Conservation (phyloP, 2,329 filamentous ascomycete genomes). For the Microcyclosporella mali region DNA sequence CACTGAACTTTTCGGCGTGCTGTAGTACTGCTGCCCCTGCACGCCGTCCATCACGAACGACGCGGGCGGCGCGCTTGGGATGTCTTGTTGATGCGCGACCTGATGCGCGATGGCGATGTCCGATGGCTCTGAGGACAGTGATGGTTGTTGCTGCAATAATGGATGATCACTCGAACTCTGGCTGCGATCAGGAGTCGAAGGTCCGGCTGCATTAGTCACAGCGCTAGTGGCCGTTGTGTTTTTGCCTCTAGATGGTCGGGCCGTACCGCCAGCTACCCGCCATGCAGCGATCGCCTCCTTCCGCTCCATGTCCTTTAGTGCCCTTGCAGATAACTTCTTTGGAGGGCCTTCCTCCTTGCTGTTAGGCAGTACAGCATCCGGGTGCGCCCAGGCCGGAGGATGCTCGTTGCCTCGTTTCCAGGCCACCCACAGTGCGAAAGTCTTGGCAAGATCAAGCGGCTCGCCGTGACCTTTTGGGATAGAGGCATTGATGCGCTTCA, state of each 20-base stretch:
- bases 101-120: constrained; percentile 24
- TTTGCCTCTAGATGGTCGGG: constrained; percentile 39
- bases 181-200: constrained; percentile 18
- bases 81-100: constrained; percentile 14
- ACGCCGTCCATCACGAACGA: constrained; percentile 25
- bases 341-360: constrained; percentile 42
- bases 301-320: constrained; percentile 51
- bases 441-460: constrained; percentile 53
- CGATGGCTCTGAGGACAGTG: constrained; percentile 4
- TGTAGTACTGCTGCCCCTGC: constrained; percentile 33
- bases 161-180: constrained; percentile 13
- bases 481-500: constrained; percentile 55
- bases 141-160: constrained; percentile 20
- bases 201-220: constrained; percentile 11
- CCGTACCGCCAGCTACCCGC: constrained; percentile 36
- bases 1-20: constrained; percentile 51
- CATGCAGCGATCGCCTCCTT: constrained; percentile 43
- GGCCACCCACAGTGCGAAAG: constrained; percentile 59
- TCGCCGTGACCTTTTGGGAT: constrained; percentile 59
- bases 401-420: constrained; percentile 62
- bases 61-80: constrained; percentile 17
- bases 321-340: constrained; percentile 51
- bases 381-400: constrained; percentile 57
- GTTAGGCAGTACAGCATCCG: constrained; percentile 49
- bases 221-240: constrained; percentile 18